These are phyloP conservation scores for Cicer arietinum DNA, from an alignment of 306 rosid species.

Conservation along the genomic window DNA sequence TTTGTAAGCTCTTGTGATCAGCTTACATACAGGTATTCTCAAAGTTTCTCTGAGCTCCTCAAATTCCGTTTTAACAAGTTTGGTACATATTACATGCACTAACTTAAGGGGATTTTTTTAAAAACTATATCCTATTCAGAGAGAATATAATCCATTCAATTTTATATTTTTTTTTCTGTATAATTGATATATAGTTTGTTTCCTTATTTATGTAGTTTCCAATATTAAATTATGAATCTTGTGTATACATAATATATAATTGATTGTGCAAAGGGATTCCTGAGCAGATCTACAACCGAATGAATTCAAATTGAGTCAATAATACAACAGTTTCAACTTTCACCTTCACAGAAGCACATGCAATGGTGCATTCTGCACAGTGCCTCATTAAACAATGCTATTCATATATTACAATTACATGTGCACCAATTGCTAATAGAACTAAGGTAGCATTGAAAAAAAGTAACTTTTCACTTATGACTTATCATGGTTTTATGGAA, in stretches of 20 bases:
- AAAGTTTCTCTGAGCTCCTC: no score
- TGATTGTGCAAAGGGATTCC: not conserved
- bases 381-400: conserved; percentile 27
- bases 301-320: not conserved
- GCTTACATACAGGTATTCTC: no score
- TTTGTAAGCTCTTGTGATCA: no score
- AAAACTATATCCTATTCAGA: no score
- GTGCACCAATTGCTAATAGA: conserved; percentile 28
- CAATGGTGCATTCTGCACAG: conserved; percentile 22
- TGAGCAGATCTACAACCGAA: conserved; percentile 17
- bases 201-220: no score
- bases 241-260: not conserved
- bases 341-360: conserved; percentile 17
- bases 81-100: no score
- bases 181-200: no score
- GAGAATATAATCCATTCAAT: no score
- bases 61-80: no score
- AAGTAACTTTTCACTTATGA: conserved; percentile 5
- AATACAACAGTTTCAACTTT: conserved; percentile 16
- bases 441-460: conserved; percentile 33
- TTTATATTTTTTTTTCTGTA: no score
- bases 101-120: no score
- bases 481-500: conserved; percentile 37
- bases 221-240: no score
- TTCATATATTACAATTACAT: conserved; percentile 38